These are phyloP conservation scores for Cryptococcus jaspeensis DNA, from an alignment of 1,284 basidiomycete species.

Conservation along the genomic window DNA sequence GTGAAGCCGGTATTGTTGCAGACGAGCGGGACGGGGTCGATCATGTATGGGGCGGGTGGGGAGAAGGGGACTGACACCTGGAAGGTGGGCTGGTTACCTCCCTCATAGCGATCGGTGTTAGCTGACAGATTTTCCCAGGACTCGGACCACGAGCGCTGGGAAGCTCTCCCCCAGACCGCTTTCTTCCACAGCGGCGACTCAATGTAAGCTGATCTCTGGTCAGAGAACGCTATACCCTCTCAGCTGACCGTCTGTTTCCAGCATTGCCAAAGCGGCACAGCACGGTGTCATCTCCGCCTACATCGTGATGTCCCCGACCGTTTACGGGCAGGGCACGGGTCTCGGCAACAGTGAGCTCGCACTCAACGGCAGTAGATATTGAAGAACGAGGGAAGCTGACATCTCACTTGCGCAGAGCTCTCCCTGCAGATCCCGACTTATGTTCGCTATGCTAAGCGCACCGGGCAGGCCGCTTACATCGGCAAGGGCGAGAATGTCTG, in stretches of 20 bases:
- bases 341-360: slow-evolving; percentile 20
- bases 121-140: slow-evolving; percentile 6
- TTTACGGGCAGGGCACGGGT: slow-evolving; percentile 21
- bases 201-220: slow-evolving; percentile 16
- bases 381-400: no score
- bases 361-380: no score
- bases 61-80: slow-evolving; percentile 15
- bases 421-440: slow-evolving; percentile 22
- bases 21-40: slow-evolving; percentile 17
- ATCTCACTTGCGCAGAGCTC: slow-evolving; percentile 8
- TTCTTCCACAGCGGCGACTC: slow-evolving; percentile 20
- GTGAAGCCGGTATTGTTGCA: slow-evolving; percentile 20
- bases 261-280: slow-evolving; percentile 13
- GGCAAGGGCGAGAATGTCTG: slow-evolving; percentile 24
- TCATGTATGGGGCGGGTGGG: slow-evolving; percentile 18
- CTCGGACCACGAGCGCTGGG: slow-evolving; percentile 15
- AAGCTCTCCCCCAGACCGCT: slow-evolving; percentile 14
- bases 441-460: slow-evolving; percentile 18
- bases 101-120: background rate
- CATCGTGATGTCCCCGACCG: slow-evolving; percentile 19
- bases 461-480: slow-evolving; percentile 20
- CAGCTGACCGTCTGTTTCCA: background rate
- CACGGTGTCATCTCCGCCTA: slow-evolving; percentile 19
- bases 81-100: slow-evolving; percentile 10
- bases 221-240: background rate